Conservation (phyloP, 1,139 yeast species). For the Yamadazyma siamensis region DNA sequence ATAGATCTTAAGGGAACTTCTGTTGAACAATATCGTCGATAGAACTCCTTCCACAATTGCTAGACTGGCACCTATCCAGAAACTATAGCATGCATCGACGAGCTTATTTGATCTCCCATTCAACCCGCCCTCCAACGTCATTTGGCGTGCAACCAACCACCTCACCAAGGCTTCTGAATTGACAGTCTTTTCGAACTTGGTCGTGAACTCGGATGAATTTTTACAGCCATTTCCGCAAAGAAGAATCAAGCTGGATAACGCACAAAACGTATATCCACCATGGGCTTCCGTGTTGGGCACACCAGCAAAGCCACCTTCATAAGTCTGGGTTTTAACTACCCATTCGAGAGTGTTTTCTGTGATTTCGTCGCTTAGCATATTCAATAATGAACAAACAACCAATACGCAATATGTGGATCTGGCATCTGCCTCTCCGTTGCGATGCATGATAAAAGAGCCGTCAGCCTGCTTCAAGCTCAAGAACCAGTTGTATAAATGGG, state of each 20-base stretch:
- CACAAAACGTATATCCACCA: conserved; percentile 95
- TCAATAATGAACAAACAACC: conserved; percentile 65
- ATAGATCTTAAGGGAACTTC: conserved; percentile 59
- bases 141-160: conserved; percentile 76
- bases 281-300: conserved; percentile 85
- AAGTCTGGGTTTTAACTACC: conserved; percentile 76
- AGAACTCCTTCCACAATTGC: conserved; percentile 59
- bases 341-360: conserved; percentile 52
- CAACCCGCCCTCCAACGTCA: conserved; percentile 75
- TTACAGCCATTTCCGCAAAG: conserved; percentile 22
- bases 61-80: conserved; percentile 86
- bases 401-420: conserved; percentile 87
- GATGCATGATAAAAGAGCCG: conserved; percentile 76
- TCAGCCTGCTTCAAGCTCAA: conserved; percentile 57
- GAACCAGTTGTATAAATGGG: conserved; percentile 60
- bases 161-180: conserved; percentile 42
- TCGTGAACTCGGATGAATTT: conserved; percentile 16
- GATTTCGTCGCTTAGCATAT: conserved; percentile 63
- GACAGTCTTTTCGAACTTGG: conserved; percentile 17
- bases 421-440: conserved; percentile 81
- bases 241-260: conserved; percentile 66
- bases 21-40: conserved; percentile 38
- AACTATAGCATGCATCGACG: conserved; percentile 95
- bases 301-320: conserved; percentile 95
- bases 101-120: conserved; percentile 88